Evolutionary conservation across 1,139 yeast species (phyloP), one percentile per base, ranked within the genome.

Genomic region (Pneumocystis wakefieldiae): DNA sequence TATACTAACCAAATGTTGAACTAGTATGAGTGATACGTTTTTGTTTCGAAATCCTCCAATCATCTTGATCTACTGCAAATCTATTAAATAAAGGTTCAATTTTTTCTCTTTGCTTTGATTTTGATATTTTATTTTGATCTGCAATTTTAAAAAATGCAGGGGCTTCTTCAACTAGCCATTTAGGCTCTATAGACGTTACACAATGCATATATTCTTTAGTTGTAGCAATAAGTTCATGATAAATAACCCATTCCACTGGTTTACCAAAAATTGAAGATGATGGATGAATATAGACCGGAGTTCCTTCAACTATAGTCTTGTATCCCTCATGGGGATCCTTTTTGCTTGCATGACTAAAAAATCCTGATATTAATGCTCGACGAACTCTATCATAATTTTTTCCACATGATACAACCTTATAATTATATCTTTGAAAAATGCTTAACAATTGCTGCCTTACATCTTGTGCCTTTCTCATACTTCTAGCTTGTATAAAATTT

Each of bases 181-280:
- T 78, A 0, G 97, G 91, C 64, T 89, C 94, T 62, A 92, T 84
- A 3, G 81, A 78, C 0, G 95, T 85, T 8, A 85, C 87, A 69
- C 89, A 86, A 66, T 89, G 94, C 96, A 92, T 89, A 73, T 90
- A 92, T 76, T 91, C 97, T 70, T 83, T 84, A 4, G 89, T 80
- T 0, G 97, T 92, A 70, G 88, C 77, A 60, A 91, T 77, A 64
- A 92, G 77, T 5, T 94, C 85, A 71, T 91, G 95, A 71, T 90
- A 92, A 1, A 92, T 77, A 62, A 90, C 94, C 70, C 86, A 87
- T 67, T 86, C 90, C 2, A 91, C 84, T 24, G 79, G 81, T 69
- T 85, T 86, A 19, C 85, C 87, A 71, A 82, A 87, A 41, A 92
- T 73, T 1, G 94, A 79, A 60, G 95, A 87, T 1, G 95, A 86